Conservation (phyloP, 73 alveolate species). For the Paramecium octaurelia region DNA sequence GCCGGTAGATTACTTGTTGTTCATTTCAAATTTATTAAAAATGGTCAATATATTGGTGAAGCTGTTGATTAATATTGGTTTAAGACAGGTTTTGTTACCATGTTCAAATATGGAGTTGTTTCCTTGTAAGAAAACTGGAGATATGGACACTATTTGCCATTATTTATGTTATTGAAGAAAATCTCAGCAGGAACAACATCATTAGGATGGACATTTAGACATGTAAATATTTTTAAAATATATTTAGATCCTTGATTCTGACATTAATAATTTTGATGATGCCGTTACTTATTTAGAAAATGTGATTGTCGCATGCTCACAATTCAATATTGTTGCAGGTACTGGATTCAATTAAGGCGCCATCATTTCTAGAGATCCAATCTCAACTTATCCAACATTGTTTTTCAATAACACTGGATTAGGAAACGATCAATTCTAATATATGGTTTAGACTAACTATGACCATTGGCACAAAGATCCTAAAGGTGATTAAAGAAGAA, state of each 20-base stretch:
- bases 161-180: not conserved
- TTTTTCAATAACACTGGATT: not conserved
- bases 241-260: not conserved
- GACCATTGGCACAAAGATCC: slow-evolving; percentile 17
- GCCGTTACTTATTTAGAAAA: not conserved
- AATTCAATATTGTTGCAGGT: slow-evolving; percentile 24
- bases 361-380: slow-evolving; percentile 27
- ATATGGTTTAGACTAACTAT: slow-evolving; percentile 6
- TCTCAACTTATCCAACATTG: not conserved
- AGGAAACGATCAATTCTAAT: not conserved
- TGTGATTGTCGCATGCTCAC: not conserved
- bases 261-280: not conserved
- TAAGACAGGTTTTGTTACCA: slow-evolving; percentile 10
- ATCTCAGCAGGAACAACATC: not conserved
- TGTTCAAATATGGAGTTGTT: not conserved
- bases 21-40: not conserved
- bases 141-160: not conserved
- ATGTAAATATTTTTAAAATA: not conserved
- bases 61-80: slow-evolving; percentile 44
- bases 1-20: not conserved
- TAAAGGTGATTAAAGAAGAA: slow-evolving; percentile 4
- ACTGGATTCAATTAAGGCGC: not conserved
- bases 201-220: slow-evolving; percentile 7
- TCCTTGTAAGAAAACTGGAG: slow-evolving; percentile 33
- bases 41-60: slow-evolving; percentile 45